Base-by-base conservation (phyloP, 2,329 filamentous ascomycete genomes). In the Aspergillus fructus region DNA sequence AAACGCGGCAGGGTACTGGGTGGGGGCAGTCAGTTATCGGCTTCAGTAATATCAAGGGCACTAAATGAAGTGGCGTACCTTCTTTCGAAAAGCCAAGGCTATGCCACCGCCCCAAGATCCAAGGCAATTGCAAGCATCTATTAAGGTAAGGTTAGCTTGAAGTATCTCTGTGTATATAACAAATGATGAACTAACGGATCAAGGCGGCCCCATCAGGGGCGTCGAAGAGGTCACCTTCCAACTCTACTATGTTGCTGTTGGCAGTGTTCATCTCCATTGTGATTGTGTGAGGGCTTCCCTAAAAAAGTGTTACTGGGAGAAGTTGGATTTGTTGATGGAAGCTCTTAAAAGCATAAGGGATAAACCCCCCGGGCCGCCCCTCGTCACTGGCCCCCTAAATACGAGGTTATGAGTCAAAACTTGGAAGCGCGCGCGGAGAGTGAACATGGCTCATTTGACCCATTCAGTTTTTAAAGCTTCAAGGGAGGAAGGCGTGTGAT, bases 51-150 rank as follows among this genome's bases (percentile, higher is more conserved):
- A 5, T 50, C 15, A 24, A 49, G 23, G 33, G 2, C 9, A 8
- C 12, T 2, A 13, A 15, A 34, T 21, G 23, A 34, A 39, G 5
- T 12, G 27, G 9, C 9, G 27, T 64, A 75, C 73, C 21, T 69
- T 69, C 4, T 69, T 58, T 21, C 74, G 78, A 71, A 86, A 86
- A 0, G 70, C 74, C 34, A 65, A 62, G 2, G 84, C 85, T 53
- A 87, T 84, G n/a, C 85, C 85, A 3, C 76, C 77, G 46, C 83
- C 82, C 85, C 85, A 87, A 13, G 65, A 66, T 5, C 84, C 85
- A 59, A 78, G 70, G 50, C 79, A 80, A 68, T 87, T 87, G 71
- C 84, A 86, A 12, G 84, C 83, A 67, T 87, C 77, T 79, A 34
- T 21, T 12, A 24, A 33, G 23, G 51, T 9, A 19, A 33, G 17